Base-by-base conservation (phyloP, 768 basidiomycete genomes). In the Trametes sanguinea region DNA sequence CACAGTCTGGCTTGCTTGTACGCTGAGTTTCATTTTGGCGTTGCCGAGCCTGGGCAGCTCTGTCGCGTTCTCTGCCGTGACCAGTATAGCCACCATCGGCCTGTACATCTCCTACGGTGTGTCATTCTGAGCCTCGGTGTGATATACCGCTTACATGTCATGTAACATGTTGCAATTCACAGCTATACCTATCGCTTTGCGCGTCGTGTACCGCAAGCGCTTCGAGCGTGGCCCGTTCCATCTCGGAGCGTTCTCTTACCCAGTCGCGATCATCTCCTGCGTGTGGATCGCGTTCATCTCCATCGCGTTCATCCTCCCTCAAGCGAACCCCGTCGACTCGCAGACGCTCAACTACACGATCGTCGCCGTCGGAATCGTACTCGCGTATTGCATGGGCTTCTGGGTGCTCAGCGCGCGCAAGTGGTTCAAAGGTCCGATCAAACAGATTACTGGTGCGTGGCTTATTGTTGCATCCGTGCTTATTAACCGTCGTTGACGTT, bases 31-130 rank as follows among this genome's bases (percentile, higher is more conserved):
- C 74, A 81, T 86, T 63, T 81, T 93, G 6, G 88, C 83, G 0
- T 76, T 92, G 1, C 90, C 90, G 0, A 88, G 87, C 70, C 77
- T 93, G 2, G 89, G 90, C 1, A 87, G 85, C 65, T 71, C 80
- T 0, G 90, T 92, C 3, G 90, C 90, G 0, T 90, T 90, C 67
- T 69, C 78, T 0, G 81, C 81, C 6, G 80, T 80, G 1, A 81
- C 80, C 0, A 76, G 75, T 52, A 89, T 89, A 53, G 86, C 88
- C 0, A 89, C 89, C 0, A 90, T 90, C 57, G 90, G 89, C 0
- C 75, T 90, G 10, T 91, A 91, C 68, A 87, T 88, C 35, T 89
- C 86, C 0, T 93, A 91, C 68, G 87, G 86, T 82, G n/a, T n/a
- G n/a, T n/a, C n/a, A n/a, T n/a, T n/a, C n/a, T n/a, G n/a, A n/a